Evolutionary conservation across 495 filamentous ascomycete genomes (phyloP), one percentile per base, ranked within the genome.

Genomic region (Penicillium daleae): DNA sequence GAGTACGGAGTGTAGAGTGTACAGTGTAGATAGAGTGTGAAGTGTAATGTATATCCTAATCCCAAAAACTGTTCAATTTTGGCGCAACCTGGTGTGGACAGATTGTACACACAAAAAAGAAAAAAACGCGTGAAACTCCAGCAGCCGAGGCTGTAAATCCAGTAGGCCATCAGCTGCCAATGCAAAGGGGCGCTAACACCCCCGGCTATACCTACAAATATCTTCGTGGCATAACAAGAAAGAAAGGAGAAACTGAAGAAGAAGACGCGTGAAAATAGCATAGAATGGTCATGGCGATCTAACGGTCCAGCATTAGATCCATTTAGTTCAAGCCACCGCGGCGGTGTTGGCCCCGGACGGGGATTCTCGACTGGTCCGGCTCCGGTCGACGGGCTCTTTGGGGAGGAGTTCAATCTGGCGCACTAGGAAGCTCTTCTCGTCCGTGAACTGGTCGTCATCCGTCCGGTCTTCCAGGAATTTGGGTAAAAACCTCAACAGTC

Each of bases 361-460:
- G 17, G 72, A 69, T 24, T 77, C 68, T 17, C 75, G 76, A 22
- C 68, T 48, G 24, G 76, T 68, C 26, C 72, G 75, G 29, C 63
- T 61, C 37, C 73, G 75, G 31, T 88, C 82, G 19, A 90, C 82
- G 12, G 89, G 89, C 57, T 84, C 84, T 29, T 86, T 79, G 9
- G 91, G 89, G 73, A 95, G 82, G 46, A 89, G 86, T 71, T 89
- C 86, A 62, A 99, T 97, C 74, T 97, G 93, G 74, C 95, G 93
- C 64, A 98, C 92, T 59, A 98, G 77, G 71, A 97, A 99, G 65
- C 92, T 92, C 71, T 97, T 90, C 84, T 99, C 96, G 69, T 99
- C 96, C 57, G 90, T 92, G 74, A 99, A 99, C 74, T 99, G 96
- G 71, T 97, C 96, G 74, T 99, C 96, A 53, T 99, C 96, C 10